Percentiles rank a stretch among this genome's conserved stretches.
These are phyloP conservation scores for Albizia julibrissin DNA, from an alignment of 306 rosid genomes.

Conservation along the genomic window DNA sequence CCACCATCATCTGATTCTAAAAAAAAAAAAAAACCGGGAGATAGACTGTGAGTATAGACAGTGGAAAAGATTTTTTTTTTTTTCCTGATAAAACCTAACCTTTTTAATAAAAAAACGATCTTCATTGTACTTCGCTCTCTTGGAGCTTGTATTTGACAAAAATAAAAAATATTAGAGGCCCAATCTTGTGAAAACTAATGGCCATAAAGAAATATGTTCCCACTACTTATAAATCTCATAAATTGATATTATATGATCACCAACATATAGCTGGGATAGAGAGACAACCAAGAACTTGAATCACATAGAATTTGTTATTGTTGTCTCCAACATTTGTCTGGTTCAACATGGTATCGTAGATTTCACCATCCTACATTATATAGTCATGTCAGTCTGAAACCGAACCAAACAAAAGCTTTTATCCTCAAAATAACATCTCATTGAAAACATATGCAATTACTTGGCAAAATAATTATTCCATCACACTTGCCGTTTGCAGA, in stretches of 20 bases:
- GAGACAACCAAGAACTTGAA: conserved; percentile 82
- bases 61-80: not conserved
- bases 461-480: not conserved
- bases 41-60: conserved; percentile 26
- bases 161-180: not conserved
- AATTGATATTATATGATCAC: not conserved
- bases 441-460: conserved; percentile 2
- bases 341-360: conserved; percentile 91
- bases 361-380: conserved; percentile 65
- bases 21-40: not conserved
- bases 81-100: not conserved
- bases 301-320: conserved; percentile 86
- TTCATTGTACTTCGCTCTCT: not conserved
- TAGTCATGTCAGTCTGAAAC: conserved; percentile 1
- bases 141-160: not conserved
- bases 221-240: conserved; percentile 12
- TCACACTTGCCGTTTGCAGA: conserved; percentile 63
- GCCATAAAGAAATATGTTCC: conserved; percentile 1
- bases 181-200: not conserved
- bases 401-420: conserved; percentile 10
- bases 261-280: conserved; percentile 3
- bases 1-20: conserved; percentile 88
- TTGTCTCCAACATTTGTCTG: conserved; percentile 82
- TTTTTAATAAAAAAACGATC: not conserved
- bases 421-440: conserved; percentile 13